phyloP scores from a whole-genome alignment of 495 filamentous ascomycete species.

The Cercophora sp. region DNA sequence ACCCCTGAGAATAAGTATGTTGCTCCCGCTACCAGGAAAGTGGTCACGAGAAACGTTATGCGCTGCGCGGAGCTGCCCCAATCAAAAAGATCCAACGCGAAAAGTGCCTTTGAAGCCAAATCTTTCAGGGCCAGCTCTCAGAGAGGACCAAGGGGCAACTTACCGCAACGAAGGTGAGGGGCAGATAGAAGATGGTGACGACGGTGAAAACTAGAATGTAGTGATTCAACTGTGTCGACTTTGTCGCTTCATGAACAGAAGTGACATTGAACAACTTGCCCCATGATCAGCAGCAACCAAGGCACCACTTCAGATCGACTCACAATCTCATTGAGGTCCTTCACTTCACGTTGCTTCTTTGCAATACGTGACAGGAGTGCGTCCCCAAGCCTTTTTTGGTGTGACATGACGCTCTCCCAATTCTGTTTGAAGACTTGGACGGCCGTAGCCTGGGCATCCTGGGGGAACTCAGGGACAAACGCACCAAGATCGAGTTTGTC shows the following conservation, averaged over 20 bases:
- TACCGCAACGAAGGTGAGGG: constrained; percentile 52
- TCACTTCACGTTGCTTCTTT: constrained; percentile 23
- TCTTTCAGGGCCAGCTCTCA: background rate
- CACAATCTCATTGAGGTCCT: constrained; percentile 22
- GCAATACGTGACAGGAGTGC: constrained; percentile 15
- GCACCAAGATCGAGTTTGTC: background rate
- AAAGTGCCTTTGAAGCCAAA: constrained; percentile 18
- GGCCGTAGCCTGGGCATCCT: background rate
- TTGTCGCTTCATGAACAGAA: constrained; percentile 54
- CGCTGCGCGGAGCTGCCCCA: constrained; percentile 11
- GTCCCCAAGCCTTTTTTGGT: background rate
- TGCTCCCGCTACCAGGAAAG: constrained; percentile 11
- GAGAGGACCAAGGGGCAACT: background rate
- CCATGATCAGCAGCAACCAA: background rate
- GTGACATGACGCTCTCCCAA: background rate
- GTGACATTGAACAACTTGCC: constrained; percentile 36
- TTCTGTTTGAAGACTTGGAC: background rate
- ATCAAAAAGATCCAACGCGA: constrained; percentile 19
- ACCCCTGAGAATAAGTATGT: constrained; percentile 11
- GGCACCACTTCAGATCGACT: background rate
- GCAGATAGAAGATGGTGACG: constrained; percentile 59
- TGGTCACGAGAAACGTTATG: constrained; percentile 16
- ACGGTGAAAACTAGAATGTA: constrained; percentile 64
- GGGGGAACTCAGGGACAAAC: background rate
- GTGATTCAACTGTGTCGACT: constrained; percentile 52